Percentiles rank a stretch among this genome's conserved stretches.
phyloP scores from a whole-genome alignment of 176 grass and related monocot genomes.

The Zoysia pacifica region DNA sequence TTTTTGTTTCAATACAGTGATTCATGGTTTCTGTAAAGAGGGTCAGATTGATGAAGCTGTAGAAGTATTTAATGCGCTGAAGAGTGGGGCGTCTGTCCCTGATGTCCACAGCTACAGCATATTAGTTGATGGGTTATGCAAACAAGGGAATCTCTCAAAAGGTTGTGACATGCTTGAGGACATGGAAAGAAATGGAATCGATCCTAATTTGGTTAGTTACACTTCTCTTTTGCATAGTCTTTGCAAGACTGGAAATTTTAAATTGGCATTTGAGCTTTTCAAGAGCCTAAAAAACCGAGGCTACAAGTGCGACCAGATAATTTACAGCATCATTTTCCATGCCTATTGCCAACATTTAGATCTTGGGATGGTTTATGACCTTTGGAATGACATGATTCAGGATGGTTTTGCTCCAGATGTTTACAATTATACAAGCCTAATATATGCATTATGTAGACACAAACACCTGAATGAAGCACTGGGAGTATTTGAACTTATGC shows the following conservation, averaged over 20 bases:
- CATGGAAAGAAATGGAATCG: conserved; percentile 62
- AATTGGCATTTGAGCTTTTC: conserved; percentile 41
- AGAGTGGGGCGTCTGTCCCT: conserved; percentile 36
- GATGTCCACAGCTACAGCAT: conserved; percentile 64
- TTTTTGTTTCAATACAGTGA: conserved; percentile 66
- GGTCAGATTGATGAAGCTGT: conserved; percentile 44
- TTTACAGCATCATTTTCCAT: conserved; percentile 69
- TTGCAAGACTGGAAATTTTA: conserved; percentile 56
- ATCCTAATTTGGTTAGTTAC: conserved; percentile 52
- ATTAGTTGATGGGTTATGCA: conserved; percentile 63
- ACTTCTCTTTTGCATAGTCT: conserved; percentile 64
- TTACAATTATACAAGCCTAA: conserved; percentile 66
- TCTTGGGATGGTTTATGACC: conserved; percentile 39
- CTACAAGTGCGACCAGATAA: conserved; percentile 44
- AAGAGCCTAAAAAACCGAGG: conserved; percentile 42
- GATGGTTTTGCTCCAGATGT: conserved; percentile 54
- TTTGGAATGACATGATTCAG: conserved; percentile 62
- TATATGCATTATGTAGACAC: conserved; percentile 71
- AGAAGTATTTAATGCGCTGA: conserved; percentile 60
- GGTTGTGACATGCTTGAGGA: conserved; percentile 45
- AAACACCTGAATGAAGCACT: conserved; percentile 61
- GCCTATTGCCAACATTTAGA: conserved; percentile 59
- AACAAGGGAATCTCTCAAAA: conserved; percentile 48
- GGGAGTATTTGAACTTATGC: conserved; percentile 61
- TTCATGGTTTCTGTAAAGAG: conserved; percentile 65